phyloP scores from a whole-genome alignment of 768 basidiomycete species.

The Atractiella rhizophila region DNA sequence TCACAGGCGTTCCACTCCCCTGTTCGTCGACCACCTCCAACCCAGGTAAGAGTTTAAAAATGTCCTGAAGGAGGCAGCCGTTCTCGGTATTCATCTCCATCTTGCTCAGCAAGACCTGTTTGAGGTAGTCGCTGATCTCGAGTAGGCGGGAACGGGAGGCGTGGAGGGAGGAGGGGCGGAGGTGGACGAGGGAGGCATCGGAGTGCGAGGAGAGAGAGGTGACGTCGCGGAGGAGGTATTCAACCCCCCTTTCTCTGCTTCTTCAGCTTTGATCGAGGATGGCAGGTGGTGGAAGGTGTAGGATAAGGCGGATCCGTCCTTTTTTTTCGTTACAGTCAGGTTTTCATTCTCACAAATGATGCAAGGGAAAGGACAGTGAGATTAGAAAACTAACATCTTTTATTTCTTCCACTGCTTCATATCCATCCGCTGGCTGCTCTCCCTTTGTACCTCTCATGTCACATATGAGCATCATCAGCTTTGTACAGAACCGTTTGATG shows the following conservation, averaged over 20 bases:
- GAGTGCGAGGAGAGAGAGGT: slow-evolving; percentile 42
- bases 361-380: neutral
- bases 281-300: slow-evolving; percentile 48
- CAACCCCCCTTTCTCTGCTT: slow-evolving; percentile 96
- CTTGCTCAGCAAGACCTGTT: slow-evolving; percentile 45
- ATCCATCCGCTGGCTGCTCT: slow-evolving; percentile 90
- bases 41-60: slow-evolving; percentile 75
- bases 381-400: slow-evolving; percentile 63
- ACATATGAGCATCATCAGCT: slow-evolving; percentile 94
- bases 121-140: slow-evolving; percentile 73
- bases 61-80: slow-evolving; percentile 81
- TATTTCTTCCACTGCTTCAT: slow-evolving; percentile 96
- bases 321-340: slow-evolving; percentile 5
- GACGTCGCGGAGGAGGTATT: slow-evolving; percentile 88
- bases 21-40: slow-evolving; percentile 26
- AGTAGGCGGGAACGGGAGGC: slow-evolving; percentile 61
- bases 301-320: slow-evolving; percentile 29
- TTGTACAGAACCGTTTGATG: slow-evolving; percentile 48
- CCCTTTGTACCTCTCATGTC: slow-evolving; percentile 50
- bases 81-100: slow-evolving; percentile 92
- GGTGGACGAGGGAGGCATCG: slow-evolving; percentile 57
- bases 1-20: slow-evolving; percentile 28
- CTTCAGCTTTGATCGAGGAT: slow-evolving; percentile 76
- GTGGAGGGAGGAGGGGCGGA: slow-evolving; percentile 69
- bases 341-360: neutral